Evolutionary conservation across 2,329 filamentous ascomycete species (phyloP), one percentile per base, ranked within the genome.

Genomic region (Pseudogymnoascus sp.): DNA sequence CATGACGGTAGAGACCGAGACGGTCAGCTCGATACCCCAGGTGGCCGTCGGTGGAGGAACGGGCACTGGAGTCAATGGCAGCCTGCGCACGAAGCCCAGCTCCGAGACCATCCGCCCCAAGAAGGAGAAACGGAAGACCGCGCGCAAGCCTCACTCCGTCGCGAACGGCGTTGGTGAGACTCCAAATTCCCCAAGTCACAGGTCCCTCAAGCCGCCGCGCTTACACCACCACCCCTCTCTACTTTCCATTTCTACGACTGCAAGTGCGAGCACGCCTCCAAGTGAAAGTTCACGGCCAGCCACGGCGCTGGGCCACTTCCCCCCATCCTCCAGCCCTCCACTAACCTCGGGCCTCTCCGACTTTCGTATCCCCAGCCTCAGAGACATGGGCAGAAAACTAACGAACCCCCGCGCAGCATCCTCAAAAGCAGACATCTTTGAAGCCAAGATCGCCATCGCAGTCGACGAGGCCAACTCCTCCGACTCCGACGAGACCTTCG

Each of bases 1-100:
- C 70, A 97, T 99, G 92, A 97, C 91, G 8, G 93, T 97, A 13
- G 95, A 99, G 78, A 97, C 95, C 0, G 95, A 99, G 76, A 96
- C 93, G 0, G 95, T 99, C 38, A 89, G 86, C 47, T 96, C 93
- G 2, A 89, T 97, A 62, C 91, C 93, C 10, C 93, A 96, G 72
- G 84, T 93, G 29, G 86, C 88, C 8, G 80, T 96, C 35, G 84
- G 84, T 38, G 81, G 82, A n/a, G 86, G 86, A 19, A 84, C 85
- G 64, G 87, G 89, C 47, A 76, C 78, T 21, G 85, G 89, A 59
- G 77, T 78, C 29, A 86, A 81, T 69, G 87, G 89, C 47, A 96
- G 89, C 67, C 78, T 99, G 50, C 88, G 91, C 69, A 83, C 91
- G 64, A 96, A 96, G 74, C 87, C 89, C 6, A 97, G 93, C 75